phyloP scores from a whole-genome alignment of 345 rosid genomes.

The Noccaea caerulescens region DNA sequence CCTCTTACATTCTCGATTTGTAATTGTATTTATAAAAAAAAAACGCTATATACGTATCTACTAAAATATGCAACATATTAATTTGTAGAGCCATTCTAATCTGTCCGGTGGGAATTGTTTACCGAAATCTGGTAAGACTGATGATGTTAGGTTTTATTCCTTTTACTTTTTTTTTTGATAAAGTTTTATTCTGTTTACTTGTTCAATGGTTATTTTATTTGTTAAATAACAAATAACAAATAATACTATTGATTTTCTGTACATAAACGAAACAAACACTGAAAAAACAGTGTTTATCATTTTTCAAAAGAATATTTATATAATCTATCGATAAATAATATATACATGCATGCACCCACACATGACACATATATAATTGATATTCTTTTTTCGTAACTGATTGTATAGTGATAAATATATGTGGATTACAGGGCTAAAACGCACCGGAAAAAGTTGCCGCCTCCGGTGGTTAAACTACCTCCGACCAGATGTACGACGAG shows the following conservation, averaged over 20 bases:
- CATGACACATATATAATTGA: background rate
- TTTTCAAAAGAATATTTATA: background rate
- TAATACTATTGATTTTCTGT: background rate
- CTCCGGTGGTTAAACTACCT: constrained; percentile 95
- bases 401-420: background rate
- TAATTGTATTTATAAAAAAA: background rate
- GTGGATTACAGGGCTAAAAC: constrained; percentile 65
- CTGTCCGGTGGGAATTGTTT: background rate
- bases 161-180: background rate
- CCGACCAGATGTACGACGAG: constrained; percentile 84
- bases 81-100: background rate
- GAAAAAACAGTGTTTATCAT: background rate
- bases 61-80: background rate
- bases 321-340: background rate
- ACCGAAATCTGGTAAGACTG: background rate
- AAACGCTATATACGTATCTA: background rate
- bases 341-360: background rate
- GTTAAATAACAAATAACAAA: background rate
- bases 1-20: background rate
- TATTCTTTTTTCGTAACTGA: background rate
- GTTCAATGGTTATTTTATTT: background rate
- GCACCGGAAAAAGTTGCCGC: constrained; percentile 96
- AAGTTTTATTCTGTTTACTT: background rate
- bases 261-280: background rate
- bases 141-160: background rate